These are phyloP conservation scores for Mortierella sp. DNA, from an alignment of 371 early-diverging fungal genomes.

Conservation along the genomic window DNA sequence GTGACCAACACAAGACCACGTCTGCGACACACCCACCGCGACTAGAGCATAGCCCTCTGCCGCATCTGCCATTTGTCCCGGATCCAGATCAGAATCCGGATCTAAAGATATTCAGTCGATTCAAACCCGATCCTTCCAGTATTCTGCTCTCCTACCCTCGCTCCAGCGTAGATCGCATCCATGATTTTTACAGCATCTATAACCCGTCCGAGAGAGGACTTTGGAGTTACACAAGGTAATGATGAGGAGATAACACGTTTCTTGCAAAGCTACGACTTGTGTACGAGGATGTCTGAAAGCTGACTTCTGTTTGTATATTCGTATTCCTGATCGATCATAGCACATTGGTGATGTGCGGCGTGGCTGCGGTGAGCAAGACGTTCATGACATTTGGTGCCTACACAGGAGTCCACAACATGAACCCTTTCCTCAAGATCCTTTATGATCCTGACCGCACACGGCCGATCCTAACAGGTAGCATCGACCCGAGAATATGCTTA, in stretches of 20 bases:
- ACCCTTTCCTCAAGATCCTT: slow-evolving; percentile 67
- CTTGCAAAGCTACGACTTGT: neutral
- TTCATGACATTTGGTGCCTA: slow-evolving; percentile 67
- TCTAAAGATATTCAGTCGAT: slow-evolving; percentile 16
- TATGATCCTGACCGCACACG: slow-evolving; percentile 66
- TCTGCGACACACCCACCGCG: slow-evolving; percentile 13
- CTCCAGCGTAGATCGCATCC: slow-evolving; percentile 38
- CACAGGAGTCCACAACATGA: slow-evolving; percentile 65
- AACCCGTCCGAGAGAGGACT: slow-evolving; percentile 39
- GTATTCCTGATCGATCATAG: slow-evolving; percentile 3
- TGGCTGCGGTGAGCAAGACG: slow-evolving; percentile 55
- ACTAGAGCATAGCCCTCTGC: slow-evolving; percentile 16
- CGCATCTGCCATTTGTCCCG: slow-evolving; percentile 39
- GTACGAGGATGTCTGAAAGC: neutral
- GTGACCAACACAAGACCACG: neutral
- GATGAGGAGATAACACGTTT: too few species aligned
- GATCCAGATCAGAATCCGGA: slow-evolving; percentile 37
- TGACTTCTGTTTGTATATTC: neutral
- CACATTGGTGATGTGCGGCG: slow-evolving; percentile 39
- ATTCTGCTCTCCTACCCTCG: slow-evolving; percentile 43
- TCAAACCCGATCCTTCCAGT: slow-evolving; percentile 41
- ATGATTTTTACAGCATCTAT: slow-evolving; percentile 48
- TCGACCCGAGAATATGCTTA: neutral
- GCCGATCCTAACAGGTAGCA: slow-evolving; percentile 74
- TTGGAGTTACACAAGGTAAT: slow-evolving; percentile 42